Evolutionary conservation across 176 grass and related monocot species (phyloP).

Genomic region (Eleusine indica): DNA sequence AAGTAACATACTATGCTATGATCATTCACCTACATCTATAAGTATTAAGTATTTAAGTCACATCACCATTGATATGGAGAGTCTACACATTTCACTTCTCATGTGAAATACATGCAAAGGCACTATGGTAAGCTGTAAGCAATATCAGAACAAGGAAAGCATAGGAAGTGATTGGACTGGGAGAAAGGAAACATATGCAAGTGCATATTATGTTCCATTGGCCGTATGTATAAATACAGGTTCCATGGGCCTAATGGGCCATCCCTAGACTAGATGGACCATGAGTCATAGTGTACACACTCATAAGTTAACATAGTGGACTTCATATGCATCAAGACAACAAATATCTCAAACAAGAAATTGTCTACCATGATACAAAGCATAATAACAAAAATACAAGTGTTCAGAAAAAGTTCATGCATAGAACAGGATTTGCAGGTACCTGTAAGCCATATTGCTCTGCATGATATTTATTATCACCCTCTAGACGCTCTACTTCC

Average conservation of each 20-base stretch:
- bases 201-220: neutral
- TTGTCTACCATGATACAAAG: neutral
- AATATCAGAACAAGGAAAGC: neutral
- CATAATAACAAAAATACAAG: slow-evolving; percentile 17
- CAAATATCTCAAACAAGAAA: neutral
- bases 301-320: neutral
- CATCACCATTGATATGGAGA: neutral
- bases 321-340: neutral
- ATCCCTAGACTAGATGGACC: neutral
- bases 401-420: neutral
- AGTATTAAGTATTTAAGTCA: neutral
- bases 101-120: neutral
- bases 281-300: neutral
- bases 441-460: slow-evolving; percentile 94
- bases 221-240: neutral
- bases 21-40: slow-evolving; percentile 6
- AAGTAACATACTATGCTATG: neutral
- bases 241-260: neutral
- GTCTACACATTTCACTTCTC: neutral
- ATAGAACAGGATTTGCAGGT: slow-evolving; percentile 23
- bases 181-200: neutral
- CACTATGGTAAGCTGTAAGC: neutral
- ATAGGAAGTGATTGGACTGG: neutral
- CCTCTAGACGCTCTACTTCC: slow-evolving; percentile 93
- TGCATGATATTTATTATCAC: slow-evolving; percentile 98